These are phyloP conservation scores for Ophiostoma tasmaniense DNA, from an alignment of 2,329 filamentous ascomycete species.

Conservation along the genomic window DNA sequence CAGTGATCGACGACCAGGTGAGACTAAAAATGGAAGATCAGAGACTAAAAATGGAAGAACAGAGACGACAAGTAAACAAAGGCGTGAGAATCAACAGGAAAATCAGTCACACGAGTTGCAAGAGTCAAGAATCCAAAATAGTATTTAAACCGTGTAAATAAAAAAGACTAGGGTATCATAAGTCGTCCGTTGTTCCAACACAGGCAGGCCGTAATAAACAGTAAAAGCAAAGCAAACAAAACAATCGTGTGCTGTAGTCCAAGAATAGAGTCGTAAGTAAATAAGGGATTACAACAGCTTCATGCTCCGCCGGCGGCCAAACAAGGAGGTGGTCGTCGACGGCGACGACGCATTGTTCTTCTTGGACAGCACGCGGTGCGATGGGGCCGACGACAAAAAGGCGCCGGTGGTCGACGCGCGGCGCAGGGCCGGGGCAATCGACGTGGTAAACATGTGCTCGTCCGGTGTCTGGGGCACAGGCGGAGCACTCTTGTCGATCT, in stretches of 20 bases:
- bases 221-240: neutral
- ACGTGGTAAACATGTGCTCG: conserved; percentile 11
- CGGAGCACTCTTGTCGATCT: conserved; percentile 31
- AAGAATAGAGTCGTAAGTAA: neutral
- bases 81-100: neutral
- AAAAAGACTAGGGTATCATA: conserved; percentile 13
- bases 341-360: conserved; percentile 28
- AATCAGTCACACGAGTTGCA: neutral
- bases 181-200: conserved; percentile 12
- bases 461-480: conserved; percentile 21
- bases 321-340: conserved; percentile 4
- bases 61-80: neutral
- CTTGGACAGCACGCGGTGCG: conserved; percentile 19
- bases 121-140: neutral
- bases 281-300: conserved; percentile 6
- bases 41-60: neutral
- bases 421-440: conserved; percentile 2
- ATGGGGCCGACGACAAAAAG: conserved; percentile 17
- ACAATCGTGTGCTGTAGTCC: neutral
- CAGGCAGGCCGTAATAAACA: neutral
- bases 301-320: conserved; percentile 13
- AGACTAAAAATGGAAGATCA: neutral
- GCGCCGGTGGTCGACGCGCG: conserved; percentile 25
- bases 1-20: neutral
- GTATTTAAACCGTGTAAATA: conserved; percentile 4